Evolutionary conservation across 768 basidiomycete species (phyloP).

Genomic region (Leucocoprinus sp.): DNA sequence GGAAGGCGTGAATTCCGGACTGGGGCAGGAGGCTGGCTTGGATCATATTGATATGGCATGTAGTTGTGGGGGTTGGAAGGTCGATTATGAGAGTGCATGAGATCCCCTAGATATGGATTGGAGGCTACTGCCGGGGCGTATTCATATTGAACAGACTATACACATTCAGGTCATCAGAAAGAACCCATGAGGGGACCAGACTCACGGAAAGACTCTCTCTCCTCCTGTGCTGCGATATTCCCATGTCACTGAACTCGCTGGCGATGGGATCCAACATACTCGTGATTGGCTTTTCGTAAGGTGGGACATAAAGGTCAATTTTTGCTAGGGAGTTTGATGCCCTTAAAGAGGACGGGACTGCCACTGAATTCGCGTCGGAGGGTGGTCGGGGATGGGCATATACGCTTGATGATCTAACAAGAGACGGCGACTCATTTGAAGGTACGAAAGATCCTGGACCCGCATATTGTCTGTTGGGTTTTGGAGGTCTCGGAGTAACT

Average conservation of each 20-base stretch:
- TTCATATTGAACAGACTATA: slow-evolving; percentile 27
- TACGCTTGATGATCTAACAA: slow-evolving; percentile 24
- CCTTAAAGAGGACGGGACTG: slow-evolving; percentile 52
- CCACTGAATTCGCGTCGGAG: slow-evolving; percentile 29
- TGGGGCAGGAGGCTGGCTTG: slow-evolving; percentile 28
- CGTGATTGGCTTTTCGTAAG: slow-evolving; percentile 51
- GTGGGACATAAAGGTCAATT: slow-evolving; percentile 64
- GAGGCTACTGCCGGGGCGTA: slow-evolving; percentile 30
- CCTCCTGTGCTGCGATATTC: slow-evolving; percentile 35
- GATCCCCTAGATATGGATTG: slow-evolving; percentile 24
- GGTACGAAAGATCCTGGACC: slow-evolving; percentile 75
- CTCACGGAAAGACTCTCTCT: slow-evolving; percentile 55
- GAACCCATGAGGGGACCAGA: slow-evolving; percentile 10
- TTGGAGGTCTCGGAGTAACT: slow-evolving; percentile 36
- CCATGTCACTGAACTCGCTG: slow-evolving; percentile 61
- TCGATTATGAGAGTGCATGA: slow-evolving; percentile 32
- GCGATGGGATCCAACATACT: slow-evolving; percentile 46
- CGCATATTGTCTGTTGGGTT: slow-evolving; percentile 56
- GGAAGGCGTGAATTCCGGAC: slow-evolving; percentile 47
- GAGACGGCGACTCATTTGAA: slow-evolving; percentile 29
- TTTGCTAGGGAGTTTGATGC: slow-evolving; percentile 53
- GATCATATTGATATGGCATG: slow-evolving; percentile 31
- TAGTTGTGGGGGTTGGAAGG: slow-evolving; percentile 26
- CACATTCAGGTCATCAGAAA: slow-evolving; percentile 1
- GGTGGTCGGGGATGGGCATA: slow-evolving; percentile 30